phyloP scores from a whole-genome alignment of 768 basidiomycete genomes.

The Lactarius indigo region DNA sequence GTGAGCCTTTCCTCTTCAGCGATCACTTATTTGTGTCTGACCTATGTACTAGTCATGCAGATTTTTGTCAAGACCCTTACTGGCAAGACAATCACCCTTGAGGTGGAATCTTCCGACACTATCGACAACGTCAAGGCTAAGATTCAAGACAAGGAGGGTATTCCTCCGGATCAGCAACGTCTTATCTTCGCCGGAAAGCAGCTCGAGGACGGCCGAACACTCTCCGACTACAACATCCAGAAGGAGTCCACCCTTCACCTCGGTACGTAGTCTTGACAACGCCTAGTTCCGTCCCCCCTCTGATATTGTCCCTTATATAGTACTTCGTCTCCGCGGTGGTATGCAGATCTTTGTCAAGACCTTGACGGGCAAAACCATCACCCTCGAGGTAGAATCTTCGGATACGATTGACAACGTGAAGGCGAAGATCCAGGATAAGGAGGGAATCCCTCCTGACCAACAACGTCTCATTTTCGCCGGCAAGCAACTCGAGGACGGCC shows the following conservation, averaged over 20 bases:
- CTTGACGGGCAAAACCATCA: conserved; percentile 53
- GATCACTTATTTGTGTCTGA: background rate
- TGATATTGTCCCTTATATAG: conserved; percentile 23
- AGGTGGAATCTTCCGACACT: conserved; percentile 37
- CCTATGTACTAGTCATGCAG: conserved; percentile 28
- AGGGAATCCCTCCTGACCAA: conserved; percentile 34
- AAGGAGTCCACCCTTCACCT: conserved; percentile 34
- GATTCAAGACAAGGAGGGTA: conserved; percentile 38
- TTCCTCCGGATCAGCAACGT: conserved; percentile 36
- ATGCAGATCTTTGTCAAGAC: conserved; percentile 51
- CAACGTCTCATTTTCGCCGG: conserved; percentile 34
- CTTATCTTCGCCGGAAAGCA: conserved; percentile 45
- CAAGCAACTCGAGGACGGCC: conserved; percentile 34
- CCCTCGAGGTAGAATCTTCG: conserved; percentile 46
- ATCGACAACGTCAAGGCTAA: conserved; percentile 37
- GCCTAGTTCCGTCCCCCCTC: background rate
- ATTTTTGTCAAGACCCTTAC: conserved; percentile 38
- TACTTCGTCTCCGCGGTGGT: conserved; percentile 40
- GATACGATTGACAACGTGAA: conserved; percentile 35
- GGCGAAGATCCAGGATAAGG: conserved; percentile 35
- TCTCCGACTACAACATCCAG: conserved; percentile 37
- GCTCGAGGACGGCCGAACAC: conserved; percentile 51
- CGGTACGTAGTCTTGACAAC: conserved; percentile 26
- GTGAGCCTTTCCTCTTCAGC: background rate
- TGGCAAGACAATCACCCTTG: conserved; percentile 36